Evolutionary conservation across 805 yeast genomes (phyloP).

Genomic region (Yarrowia sp.): DNA sequence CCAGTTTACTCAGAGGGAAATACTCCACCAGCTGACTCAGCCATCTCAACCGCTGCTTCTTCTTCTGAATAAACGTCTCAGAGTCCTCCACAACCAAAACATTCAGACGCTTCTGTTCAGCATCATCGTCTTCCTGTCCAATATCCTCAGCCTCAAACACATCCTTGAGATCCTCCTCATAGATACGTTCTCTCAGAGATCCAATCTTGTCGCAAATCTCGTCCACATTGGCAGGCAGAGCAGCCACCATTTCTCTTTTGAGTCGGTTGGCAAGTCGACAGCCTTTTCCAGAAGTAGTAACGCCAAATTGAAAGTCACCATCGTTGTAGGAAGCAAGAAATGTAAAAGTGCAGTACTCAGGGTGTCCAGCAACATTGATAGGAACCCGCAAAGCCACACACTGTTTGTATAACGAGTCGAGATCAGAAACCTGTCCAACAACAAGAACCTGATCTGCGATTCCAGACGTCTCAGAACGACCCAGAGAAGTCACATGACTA

Average conservation of each 20-base stretch:
- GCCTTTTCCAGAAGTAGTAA: constrained; percentile 85
- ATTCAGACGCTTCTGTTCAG: constrained; percentile 61
- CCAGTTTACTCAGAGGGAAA: constrained; percentile 69
- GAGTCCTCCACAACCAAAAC: constrained; percentile 58
- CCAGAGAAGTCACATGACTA: constrained; percentile 52
- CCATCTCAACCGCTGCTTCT: constrained; percentile 73
- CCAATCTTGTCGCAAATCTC: constrained; percentile 70
- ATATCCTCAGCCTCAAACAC: constrained; percentile 39
- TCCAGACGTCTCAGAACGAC: constrained; percentile 58
- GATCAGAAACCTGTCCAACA: constrained; percentile 51
- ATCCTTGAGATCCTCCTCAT: constrained; percentile 46
- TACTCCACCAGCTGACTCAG: constrained; percentile 86
- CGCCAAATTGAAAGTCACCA: constrained; percentile 77
- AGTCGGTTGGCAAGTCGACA: constrained; percentile 81
- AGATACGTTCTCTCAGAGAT: constrained; percentile 54
- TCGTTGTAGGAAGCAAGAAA: constrained; percentile 66
- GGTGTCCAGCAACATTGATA: constrained; percentile 71
- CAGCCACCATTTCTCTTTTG: constrained; percentile 62
- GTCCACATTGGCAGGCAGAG: constrained; percentile 69
- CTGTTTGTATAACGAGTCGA: constrained; percentile 38
- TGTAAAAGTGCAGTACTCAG: constrained; percentile 72
- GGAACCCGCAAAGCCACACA: constrained; percentile 57
- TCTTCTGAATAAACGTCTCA: constrained; percentile 42
- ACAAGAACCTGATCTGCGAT: constrained; percentile 79
- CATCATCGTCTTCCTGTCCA: constrained; percentile 69